A percentile compares a stretch with the other conserved stretches of the same genome.
Conservation (phyloP, 495 filamentous ascomycete species). For the Penicillium robsamsonii region DNA sequence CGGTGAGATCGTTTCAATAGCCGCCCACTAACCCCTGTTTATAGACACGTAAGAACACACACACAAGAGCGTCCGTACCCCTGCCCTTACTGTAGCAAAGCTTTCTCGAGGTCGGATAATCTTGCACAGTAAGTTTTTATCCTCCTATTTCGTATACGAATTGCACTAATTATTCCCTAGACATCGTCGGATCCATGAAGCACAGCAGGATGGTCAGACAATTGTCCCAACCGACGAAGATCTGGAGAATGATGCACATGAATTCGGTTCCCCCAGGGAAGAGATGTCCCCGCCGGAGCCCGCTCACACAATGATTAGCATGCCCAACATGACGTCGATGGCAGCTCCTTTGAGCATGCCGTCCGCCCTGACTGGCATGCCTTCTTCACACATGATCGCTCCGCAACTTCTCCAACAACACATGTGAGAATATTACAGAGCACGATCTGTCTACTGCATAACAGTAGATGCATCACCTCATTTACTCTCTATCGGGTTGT, state of each 20-base stretch:
- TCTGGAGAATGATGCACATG: constrained; percentile 68
- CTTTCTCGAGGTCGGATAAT: constrained; percentile 97
- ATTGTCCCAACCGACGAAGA: constrained; percentile 68
- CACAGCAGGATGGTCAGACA: constrained; percentile 63
- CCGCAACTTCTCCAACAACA: constrained; percentile 49
- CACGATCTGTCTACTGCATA: neutral
- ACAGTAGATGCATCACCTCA: neutral
- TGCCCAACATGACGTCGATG: constrained; percentile 43
- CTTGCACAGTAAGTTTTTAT: constrained; percentile 79
- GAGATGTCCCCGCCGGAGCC: constrained; percentile 57
- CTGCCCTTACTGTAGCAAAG: constrained; percentile 96
- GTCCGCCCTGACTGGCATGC: constrained; percentile 37
- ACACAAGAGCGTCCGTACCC: constrained; percentile 98
- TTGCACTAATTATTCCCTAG: constrained; percentile 42
- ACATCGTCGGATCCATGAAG: constrained; percentile 94
- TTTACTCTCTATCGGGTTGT: neutral
- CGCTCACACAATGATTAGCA: constrained; percentile 33
- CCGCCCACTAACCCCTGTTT: constrained; percentile 55
- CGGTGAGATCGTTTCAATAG: constrained; percentile 48
- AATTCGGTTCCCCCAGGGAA: constrained; percentile 72
- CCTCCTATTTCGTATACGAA: neutral
- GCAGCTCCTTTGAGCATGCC: constrained; percentile 38
- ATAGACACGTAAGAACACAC: constrained; percentile 96
- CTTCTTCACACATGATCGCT: constrained; percentile 44
- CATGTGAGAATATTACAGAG: constrained; percentile 29